Base-by-base conservation (phyloP, 1,284 basidiomycete genomes). In the Irpex sp. region DNA sequence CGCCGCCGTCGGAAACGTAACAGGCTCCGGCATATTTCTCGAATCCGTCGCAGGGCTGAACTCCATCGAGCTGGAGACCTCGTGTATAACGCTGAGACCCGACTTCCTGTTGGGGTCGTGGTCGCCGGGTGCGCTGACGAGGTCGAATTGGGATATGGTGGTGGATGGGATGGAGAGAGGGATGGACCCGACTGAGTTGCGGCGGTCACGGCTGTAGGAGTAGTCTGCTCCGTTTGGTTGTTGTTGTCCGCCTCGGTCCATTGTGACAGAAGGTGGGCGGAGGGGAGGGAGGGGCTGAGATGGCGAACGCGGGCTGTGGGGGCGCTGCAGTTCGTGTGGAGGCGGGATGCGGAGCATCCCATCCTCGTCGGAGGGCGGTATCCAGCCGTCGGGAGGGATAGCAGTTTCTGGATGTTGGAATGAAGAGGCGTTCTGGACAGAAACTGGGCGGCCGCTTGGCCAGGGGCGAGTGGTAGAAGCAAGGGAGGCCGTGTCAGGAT, bases 71-170 rank as follows among this genome's bases (percentile, higher is more conserved):
- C 76, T 77, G 1, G 72, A 69, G 21, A 76, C 78, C 64, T 80
- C 79, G 3, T 74, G 76, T 31, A 80, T 80, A 11, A 77, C 74
- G 62, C 76, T 77, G 50, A 81, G 69, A 4, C 67, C 68, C 35
- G 71, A 63, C n/a, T 70, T 73, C 3, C 65, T 61, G 43, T 74
- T 58, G 33, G 21, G 53, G 26, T 26, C 53, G 17, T 55, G 78
- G 74, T 15, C 76, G 58, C 56, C 69, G 11, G 61, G 49, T 49
- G 61, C 57, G 13, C 59, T 57, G 13, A 79, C 69, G 21, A 81
- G 69, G 26, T 81, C 79, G 21, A 78, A 77, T 35, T 77, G 74
- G 4, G 79, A 80, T 7, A 81, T 76, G 1, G 68, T 74, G 2
- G 79, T 74, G 6, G 72, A 74, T 1, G 71, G 69, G 3, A 74